A percentile compares a stretch with the other conserved stretches of the same genome.
Evolutionary conservation across 257 asterid species (phyloP).

Genomic region (Nicotiana tomentosiformis): DNA sequence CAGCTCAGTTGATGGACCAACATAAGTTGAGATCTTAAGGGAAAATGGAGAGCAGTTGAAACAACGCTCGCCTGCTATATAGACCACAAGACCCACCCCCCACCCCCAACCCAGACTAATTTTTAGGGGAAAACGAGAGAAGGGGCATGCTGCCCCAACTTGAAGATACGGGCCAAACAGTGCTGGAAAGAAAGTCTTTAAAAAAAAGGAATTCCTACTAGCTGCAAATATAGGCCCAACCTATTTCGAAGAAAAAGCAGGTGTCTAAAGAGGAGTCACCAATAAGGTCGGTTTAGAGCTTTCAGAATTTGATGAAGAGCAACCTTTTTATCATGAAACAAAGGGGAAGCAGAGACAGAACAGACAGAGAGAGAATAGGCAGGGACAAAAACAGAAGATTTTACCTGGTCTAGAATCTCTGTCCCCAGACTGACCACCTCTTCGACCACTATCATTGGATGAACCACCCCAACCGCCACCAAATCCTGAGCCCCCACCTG

Average conservation of each 20-base stretch:
- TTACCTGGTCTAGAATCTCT: slow-evolving; percentile 70
- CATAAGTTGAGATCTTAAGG: neutral
- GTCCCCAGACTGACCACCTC: slow-evolving; percentile 56
- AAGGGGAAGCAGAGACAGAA: neutral
- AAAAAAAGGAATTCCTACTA: neutral
- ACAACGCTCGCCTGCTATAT: neutral
- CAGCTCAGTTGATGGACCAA: neutral
- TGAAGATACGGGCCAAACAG: neutral
- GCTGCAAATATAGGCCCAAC: neutral
- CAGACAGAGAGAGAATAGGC: neutral
- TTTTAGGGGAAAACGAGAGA: neutral
- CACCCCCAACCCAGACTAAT: neutral
- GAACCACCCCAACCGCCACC: slow-evolving; percentile 73
- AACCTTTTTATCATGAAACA: neutral
- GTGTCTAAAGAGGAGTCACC: neutral
- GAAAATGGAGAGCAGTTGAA: neutral
- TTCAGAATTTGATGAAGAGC: neutral
- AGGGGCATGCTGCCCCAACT: neutral
- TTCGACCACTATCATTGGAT: slow-evolving; percentile 63
- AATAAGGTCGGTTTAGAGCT: neutral
- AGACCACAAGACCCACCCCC: neutral
- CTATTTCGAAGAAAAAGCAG: neutral
- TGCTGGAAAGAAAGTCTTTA: neutral
- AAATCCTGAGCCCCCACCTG: slow-evolving; percentile 60
- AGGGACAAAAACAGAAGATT: neutral